A percentile compares a stretch with the other conserved stretches of the same genome.
These are phyloP conservation scores for Beauveria medogensis DNA, from an alignment of 2,329 filamentous ascomycete genomes.

Conservation along the genomic window DNA sequence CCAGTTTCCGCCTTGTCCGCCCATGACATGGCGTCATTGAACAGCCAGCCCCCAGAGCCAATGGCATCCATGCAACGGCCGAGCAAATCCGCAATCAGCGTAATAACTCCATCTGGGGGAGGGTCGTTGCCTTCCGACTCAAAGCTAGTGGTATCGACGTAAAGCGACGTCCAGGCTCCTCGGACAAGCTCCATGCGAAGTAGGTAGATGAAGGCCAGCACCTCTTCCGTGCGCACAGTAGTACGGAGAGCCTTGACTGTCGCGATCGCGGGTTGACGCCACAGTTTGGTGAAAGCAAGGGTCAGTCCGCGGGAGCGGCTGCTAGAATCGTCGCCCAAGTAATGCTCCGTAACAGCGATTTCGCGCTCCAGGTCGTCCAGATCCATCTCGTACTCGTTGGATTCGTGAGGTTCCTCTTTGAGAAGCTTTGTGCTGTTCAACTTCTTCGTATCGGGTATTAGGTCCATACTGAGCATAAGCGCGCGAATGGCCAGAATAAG, in stretches of 20 bases:
- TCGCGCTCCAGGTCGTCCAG: constrained; percentile 56
- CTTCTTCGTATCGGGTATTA: constrained; percentile 37
- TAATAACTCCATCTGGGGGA: constrained; percentile 60
- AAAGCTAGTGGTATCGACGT: constrained; percentile 50
- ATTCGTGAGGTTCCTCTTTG: constrained; percentile 22
- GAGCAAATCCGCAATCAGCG: constrained; percentile 63
- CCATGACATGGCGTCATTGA: constrained; percentile 47
- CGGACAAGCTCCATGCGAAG: constrained; percentile 65
- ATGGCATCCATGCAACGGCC: constrained; percentile 69
- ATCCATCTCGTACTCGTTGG: constrained; percentile 38
- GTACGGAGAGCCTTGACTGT: constrained; percentile 57
- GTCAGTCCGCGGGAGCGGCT: constrained; percentile 57
- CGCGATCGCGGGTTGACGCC: constrained; percentile 50
- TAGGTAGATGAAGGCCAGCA: constrained; percentile 63
- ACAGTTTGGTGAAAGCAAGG: constrained; percentile 61
- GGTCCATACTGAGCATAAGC: constrained; percentile 61
- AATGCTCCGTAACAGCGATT: constrained; percentile 59
- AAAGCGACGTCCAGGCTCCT: constrained; percentile 68
- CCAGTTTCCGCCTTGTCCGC: constrained; percentile 46
- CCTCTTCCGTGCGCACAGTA: constrained; percentile 57
- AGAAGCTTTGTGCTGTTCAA: constrained; percentile 24
- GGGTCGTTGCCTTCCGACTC: constrained; percentile 32
- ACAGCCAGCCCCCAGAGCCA: constrained; percentile 65
- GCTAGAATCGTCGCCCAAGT: constrained; percentile 56
- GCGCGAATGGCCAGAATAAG: constrained; percentile 57